Percentiles rank a stretch among this genome's conserved stretches.
phyloP scores from a whole-genome alignment of 1,284 basidiomycete species.

The Pascua sp. region DNA sequence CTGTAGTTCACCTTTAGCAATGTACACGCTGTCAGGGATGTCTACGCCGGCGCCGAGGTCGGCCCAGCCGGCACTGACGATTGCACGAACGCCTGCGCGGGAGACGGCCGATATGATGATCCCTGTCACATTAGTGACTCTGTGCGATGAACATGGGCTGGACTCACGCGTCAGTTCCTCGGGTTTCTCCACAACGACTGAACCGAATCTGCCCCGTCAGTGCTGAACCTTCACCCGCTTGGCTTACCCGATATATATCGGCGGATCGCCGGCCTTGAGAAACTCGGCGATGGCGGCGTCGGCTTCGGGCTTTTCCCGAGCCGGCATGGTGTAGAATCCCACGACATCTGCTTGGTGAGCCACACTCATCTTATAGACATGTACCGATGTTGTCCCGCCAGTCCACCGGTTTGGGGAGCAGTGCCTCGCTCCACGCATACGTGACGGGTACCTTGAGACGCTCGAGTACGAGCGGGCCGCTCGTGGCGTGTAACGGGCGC shows the following conservation, averaged over 20 bases:
- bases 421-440: slow-evolving; percentile 63
- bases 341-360: slow-evolving; percentile 55
- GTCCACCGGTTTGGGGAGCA: slow-evolving; percentile 63
- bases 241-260: slow-evolving; percentile 60
- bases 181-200: slow-evolving; percentile 62
- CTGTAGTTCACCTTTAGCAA: slow-evolving; percentile 48
- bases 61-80: slow-evolving; percentile 65
- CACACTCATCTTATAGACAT: slow-evolving; percentile 16
- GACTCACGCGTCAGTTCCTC: slow-evolving; percentile 46
- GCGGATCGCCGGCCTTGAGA: slow-evolving; percentile 56
- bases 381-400: slow-evolving; percentile 62
- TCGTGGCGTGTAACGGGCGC: slow-evolving; percentile 52
- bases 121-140: slow-evolving; percentile 38
- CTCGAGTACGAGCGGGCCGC: slow-evolving; percentile 59
- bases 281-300: slow-evolving; percentile 55
- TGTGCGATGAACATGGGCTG: too few species aligned
- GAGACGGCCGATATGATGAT: slow-evolving; percentile 59
- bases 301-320: slow-evolving; percentile 44
- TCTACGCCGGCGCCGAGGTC: slow-evolving; percentile 50
- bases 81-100: slow-evolving; percentile 57
- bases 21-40: slow-evolving; percentile 58
- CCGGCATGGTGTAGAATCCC: slow-evolving; percentile 60
- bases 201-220: slow-evolving; percentile 55
- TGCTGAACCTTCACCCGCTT: background rate
- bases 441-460: slow-evolving; percentile 64